Conservation (phyloP, 441 rosid species). For the Brassica balearica region DNA sequence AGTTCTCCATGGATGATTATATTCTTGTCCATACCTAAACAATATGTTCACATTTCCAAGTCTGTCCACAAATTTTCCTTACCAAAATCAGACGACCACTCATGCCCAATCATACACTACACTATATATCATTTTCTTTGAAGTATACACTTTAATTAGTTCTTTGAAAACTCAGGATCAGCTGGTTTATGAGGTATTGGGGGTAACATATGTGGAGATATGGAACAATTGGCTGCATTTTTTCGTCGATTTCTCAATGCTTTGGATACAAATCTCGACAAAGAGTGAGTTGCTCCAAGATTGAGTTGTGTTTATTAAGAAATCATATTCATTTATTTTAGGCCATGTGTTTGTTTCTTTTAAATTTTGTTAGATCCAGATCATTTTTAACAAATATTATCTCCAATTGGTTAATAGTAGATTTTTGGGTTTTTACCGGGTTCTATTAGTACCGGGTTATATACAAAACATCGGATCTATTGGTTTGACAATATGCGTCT, state of each 20-base stretch:
- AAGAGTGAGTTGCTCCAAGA: constrained; percentile 8
- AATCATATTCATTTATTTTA: too few species aligned
- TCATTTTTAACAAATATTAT: too few species aligned
- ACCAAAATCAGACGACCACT: constrained; percentile 4
- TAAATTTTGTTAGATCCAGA: too few species aligned
- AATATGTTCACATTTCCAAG: background rate
- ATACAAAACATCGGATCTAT: too few species aligned
- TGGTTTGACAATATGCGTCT: too few species aligned
- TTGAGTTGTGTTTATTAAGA: background rate
- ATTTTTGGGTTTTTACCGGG: too few species aligned
- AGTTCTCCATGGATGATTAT: too few species aligned
- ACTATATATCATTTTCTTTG: background rate
- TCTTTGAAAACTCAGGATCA: constrained; percentile 26
- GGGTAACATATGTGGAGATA: constrained; percentile 8
- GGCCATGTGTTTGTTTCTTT: too few species aligned
- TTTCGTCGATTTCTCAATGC: background rate
- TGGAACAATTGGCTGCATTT: background rate
- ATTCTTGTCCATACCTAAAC: background rate
- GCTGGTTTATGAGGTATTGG: constrained; percentile 19
- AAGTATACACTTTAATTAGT: background rate
- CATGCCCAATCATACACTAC: background rate
- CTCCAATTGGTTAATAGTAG: too few species aligned
- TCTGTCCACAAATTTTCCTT: constrained; percentile 2
- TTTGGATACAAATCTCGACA: constrained; percentile 26
- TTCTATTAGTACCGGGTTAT: too few species aligned